Conservation (phyloP, 1,139 yeast species). For the Chernovozyma aurita region DNA sequence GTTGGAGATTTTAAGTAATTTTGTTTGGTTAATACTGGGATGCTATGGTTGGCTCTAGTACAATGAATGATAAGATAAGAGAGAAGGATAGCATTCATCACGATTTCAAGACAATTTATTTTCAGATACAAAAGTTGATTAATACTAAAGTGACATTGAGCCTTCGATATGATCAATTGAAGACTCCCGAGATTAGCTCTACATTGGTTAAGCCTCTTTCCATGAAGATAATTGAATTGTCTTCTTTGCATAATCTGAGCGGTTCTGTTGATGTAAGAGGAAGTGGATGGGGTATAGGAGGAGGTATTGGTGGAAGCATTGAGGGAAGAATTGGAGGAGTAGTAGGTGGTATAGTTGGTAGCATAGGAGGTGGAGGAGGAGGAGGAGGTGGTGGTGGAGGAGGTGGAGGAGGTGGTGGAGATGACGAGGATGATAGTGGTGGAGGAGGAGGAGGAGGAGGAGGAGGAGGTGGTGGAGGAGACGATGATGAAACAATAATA, state of each 20-base stretch:
- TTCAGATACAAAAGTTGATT: conserved; percentile 32
- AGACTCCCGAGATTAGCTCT: conserved; percentile 49
- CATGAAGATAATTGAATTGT: conserved; percentile 23
- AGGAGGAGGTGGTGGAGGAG: background rate
- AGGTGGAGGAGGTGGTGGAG: background rate
- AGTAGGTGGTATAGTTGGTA: background rate
- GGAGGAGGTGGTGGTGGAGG: background rate
- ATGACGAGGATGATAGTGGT: background rate
- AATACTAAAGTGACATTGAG: conserved; percentile 42
- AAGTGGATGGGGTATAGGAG: background rate
- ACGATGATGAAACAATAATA: conserved; percentile 10
- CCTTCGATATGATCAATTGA: conserved; percentile 52
- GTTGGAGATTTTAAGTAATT: too few relatives aligned
- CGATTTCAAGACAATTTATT: conserved; percentile 39
- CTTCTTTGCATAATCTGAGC: conserved; percentile 10
- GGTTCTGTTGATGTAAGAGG: background rate
- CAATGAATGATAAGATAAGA: background rate
- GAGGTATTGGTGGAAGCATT: background rate
- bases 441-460: conserved; percentile 1
- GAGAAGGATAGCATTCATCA: background rate
- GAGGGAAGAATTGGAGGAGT: background rate
- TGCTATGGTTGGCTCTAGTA: background rate
- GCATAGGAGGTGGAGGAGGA: background rate
- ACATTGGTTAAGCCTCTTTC: conserved; percentile 50
- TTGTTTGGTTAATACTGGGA: too few relatives aligned